Evolutionary conservation across 768 basidiomycete species (phyloP), one percentile per base, ranked within the genome.

Genomic region (Sistotremastrum niveocremeum): DNA sequence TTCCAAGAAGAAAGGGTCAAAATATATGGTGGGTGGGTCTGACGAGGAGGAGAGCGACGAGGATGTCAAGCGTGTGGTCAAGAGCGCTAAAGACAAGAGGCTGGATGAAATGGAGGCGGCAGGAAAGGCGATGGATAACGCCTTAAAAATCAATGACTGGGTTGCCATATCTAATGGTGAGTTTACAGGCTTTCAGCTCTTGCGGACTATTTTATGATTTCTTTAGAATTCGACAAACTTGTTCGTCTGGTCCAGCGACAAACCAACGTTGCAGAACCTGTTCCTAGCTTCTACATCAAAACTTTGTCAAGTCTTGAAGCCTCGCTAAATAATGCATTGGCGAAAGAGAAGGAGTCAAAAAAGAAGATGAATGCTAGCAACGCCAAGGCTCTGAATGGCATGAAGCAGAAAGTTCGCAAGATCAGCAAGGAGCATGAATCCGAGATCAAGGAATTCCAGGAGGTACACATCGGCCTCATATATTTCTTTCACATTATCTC

Each of bases 341-440:
- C 80, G 7, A 86, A 86, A 61, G 91, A 95, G 63, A 94, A 93
- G 62, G 81, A 84, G 49, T 80, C 88, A 7, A 85, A 86, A 67
- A 95, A 97, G 67, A 97, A 95, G 67, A 88, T 93, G 82, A 94
- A 91, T 53, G 84, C 89, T 2, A 82, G 75, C 51, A 93, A 93
- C 56, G 86, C 90, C 37, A 91, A 87, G 57, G 89, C 91, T 2
- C 73, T 98, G 52, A 97, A 89, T 44, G 84, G 85, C n/a, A 84
- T 97, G 81, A 97, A 93, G 66, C 94, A 98, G 65, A 95, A 93
- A 63, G 73, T 97, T 46, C 93, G 85, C 68, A 98, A 93, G 68
- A 74, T 83, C 7, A 56, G 71, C 46, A 94, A 91, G 62, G 95
- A 98, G 61, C 75, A 87, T 59, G 95, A 97, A 65, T 63, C 62